Evolutionary conservation across 148 eudicot genomes (phyloP), one percentile per base, ranked within the genome.

Genomic region (Rhododendron williamsianum): DNA sequence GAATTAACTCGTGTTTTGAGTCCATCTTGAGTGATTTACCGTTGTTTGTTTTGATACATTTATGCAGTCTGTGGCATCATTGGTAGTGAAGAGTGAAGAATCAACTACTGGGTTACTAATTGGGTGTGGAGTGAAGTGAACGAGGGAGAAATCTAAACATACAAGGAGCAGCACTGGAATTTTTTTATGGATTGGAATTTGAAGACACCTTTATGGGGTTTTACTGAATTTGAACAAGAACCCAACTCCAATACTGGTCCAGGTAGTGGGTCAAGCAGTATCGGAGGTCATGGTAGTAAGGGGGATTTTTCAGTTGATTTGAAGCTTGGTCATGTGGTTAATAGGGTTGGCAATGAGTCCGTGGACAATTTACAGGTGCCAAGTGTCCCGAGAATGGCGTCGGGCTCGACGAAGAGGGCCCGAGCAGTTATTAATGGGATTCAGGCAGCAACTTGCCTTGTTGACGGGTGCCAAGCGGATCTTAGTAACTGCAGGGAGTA

Each of bases 361-460:
- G 76, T 46, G 82, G 84, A 78, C 82, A 87, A 23, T 88, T 84
- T 78, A 56, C 58, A 80, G 69, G 89, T 82, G 52, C 86, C 85
- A 9, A 54, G 83, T 38, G 82, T 36, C 76, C 79, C 84, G 10
- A 74, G 48, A 36, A 92, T 91, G 94, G 91, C 89, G 41, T 18
- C 91, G 41, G 91, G 92, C 46, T 86, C 95, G 10, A 90, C 91
- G 4, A 93, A 90, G 82, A 90, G 93, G 89, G 86, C 93, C 1
- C n/a, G n/a, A n/a, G n/a, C n/a, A n/a, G n/a, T n/a, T n/a, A n/a
- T n/a, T n/a, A n/a, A n/a, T n/a, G n/a, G n/a, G n/a, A n/a, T n/a
- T n/a, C n/a, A n/a, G n/a, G n/a, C n/a, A n/a, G n/a, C n/a, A n/a
- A n/a, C n/a, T n/a, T n/a, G n/a, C n/a, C n/a, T n/a, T n/a, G n/a